These are phyloP conservation scores for Chaetomiaceae sp. DNA, from an alignment of 2,329 filamentous ascomycete genomes.

Conservation along the genomic window DNA sequence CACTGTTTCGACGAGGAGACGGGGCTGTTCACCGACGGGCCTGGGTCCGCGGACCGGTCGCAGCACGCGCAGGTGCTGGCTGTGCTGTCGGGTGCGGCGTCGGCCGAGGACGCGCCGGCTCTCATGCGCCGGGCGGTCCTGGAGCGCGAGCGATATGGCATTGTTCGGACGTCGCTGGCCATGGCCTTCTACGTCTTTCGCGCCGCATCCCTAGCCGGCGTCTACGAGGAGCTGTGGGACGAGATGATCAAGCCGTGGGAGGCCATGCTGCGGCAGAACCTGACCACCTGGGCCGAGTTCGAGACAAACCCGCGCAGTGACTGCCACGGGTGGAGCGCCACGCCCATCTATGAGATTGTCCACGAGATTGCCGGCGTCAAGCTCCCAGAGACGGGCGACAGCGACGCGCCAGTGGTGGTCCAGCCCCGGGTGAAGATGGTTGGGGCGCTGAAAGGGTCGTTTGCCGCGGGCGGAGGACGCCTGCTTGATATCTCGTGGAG, in stretches of 20 bases:
- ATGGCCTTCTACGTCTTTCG: neutral
- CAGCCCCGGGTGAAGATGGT: neutral
- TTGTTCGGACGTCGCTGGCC: neutral
- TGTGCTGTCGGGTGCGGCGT: neutral
- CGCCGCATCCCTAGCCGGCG: neutral
- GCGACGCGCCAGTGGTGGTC: neutral
- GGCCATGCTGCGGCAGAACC: neutral
- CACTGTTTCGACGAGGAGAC: neutral
- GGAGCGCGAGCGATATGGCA: neutral
- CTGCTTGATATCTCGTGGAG: neutral
- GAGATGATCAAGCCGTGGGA: neutral
- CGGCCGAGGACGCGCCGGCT: neutral
- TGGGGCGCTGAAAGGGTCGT: neutral
- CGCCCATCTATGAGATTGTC: neutral
- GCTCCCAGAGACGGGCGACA: neutral
- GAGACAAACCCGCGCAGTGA: neutral
- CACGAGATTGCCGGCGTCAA: neutral
- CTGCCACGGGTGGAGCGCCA: neutral
- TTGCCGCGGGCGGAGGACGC: neutral
- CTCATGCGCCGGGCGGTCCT: neutral
- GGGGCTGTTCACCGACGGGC: neutral
- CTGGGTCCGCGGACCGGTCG: neutral
- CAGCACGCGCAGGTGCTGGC: neutral
- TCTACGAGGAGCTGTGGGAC: neutral
- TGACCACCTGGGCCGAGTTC: neutral